Evolutionary conservation across 495 filamentous ascomycete species (phyloP).

Genomic region (Hamigera avellanea): DNA sequence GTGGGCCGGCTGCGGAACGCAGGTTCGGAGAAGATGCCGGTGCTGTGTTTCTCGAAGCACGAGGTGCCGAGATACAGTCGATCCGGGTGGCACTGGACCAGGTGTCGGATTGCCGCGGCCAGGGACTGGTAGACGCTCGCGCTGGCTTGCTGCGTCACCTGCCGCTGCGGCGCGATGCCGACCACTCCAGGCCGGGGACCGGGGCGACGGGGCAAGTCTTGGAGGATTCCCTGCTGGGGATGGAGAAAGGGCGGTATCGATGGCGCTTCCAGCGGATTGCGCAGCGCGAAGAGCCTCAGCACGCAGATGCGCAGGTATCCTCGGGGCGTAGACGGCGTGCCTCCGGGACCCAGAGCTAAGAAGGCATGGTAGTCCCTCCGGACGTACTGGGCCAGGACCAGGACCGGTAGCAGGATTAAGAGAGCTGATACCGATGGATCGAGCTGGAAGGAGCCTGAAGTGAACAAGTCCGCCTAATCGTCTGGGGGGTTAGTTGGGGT

Average conservation of each 20-base stretch:
- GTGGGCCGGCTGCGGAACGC: slow-evolving; percentile 22
- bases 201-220: slow-evolving; percentile 43
- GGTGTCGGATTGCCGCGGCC: slow-evolving; percentile 31
- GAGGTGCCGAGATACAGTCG: slow-evolving; percentile 51
- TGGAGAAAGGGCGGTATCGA: slow-evolving; percentile 17
- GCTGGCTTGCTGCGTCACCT: slow-evolving; percentile 52
- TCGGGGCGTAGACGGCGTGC: slow-evolving; percentile 58
- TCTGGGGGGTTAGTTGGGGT: background rate
- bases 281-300: slow-evolving; percentile 34
- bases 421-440: background rate
- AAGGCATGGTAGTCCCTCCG: slow-evolving; percentile 69
- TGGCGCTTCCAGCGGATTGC: slow-evolving; percentile 21
- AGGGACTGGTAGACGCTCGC: slow-evolving; percentile 40
- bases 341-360: slow-evolving; percentile 67
- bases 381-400: slow-evolving; percentile 44
- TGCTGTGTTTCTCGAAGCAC: slow-evolving; percentile 70
- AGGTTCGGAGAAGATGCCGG: slow-evolving; percentile 54
- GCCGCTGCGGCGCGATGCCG: slow-evolving; percentile 73
- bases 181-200: slow-evolving; percentile 52
- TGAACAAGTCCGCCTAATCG: too few relatives aligned
- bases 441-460: too few relatives aligned
- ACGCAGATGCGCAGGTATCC: slow-evolving; percentile 64
- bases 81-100: slow-evolving; percentile 35
- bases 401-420: slow-evolving; percentile 29
- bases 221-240: slow-evolving; percentile 36